A percentile compares a stretch with the other conserved stretches of the same genome.
phyloP scores from a whole-genome alignment of 176 grass and related monocot species.

The Oryza glumipatula region DNA sequence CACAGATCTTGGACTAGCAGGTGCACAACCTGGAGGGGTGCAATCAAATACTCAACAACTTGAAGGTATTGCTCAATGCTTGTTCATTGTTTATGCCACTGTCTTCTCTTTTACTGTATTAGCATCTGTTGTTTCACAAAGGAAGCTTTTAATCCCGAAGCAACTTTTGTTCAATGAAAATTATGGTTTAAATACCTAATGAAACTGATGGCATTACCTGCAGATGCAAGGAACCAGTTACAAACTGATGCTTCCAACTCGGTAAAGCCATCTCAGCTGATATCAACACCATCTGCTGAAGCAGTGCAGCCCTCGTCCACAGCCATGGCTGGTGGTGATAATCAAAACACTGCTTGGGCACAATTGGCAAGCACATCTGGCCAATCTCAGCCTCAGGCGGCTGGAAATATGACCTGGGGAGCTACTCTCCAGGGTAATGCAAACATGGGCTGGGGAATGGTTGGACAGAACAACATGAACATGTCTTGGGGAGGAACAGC shows the following conservation, averaged over 20 bases:
- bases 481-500: constrained; percentile 57
- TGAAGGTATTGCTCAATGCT: constrained; percentile 48
- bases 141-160: constrained; percentile 19
- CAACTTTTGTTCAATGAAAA: constrained; percentile 2
- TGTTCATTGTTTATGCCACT: constrained; percentile 9
- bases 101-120: background rate
- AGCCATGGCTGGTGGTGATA: constrained; percentile 41
- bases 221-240: constrained; percentile 48
- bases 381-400: constrained; percentile 54
- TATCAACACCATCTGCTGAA: constrained; percentile 41
- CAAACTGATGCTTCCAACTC: constrained; percentile 51
- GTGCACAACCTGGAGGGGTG: constrained; percentile 38
- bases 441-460: constrained; percentile 61
- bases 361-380: constrained; percentile 59
- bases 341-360: constrained; percentile 51
- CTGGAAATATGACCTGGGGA: constrained; percentile 63
- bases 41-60: constrained; percentile 47
- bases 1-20: constrained; percentile 38
- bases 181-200: constrained; percentile 9
- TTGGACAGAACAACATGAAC: constrained; percentile 64
- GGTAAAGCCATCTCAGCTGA: constrained; percentile 40
- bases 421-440: constrained; percentile 56
- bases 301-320: constrained; percentile 39
- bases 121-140: constrained; percentile 27
- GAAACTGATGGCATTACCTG: constrained; percentile 29